These are phyloP conservation scores for Botrytis galanthina DNA, from an alignment of 2,329 filamentous ascomycete species.

Conservation along the genomic window DNA sequence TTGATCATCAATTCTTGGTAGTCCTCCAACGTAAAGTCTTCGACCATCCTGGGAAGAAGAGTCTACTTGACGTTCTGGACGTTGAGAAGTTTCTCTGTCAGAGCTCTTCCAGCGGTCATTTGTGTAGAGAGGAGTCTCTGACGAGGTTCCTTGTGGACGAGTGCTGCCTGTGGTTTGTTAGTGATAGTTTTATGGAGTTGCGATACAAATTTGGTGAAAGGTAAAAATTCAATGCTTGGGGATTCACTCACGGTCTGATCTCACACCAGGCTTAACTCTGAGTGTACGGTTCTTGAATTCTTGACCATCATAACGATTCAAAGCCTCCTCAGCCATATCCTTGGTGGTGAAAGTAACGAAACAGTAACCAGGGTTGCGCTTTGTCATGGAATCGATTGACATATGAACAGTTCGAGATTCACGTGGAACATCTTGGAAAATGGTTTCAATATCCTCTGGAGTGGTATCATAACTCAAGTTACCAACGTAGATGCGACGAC, in stretches of 20 bases:
- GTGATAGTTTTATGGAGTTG: background rate
- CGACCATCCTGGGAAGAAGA: constrained; percentile 38
- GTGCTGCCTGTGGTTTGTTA: constrained; percentile 10
- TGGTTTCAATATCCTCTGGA: constrained; percentile 47
- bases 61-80: constrained; percentile 19
- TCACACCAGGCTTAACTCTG: constrained; percentile 62
- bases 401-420: constrained; percentile 61
- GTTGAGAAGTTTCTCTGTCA: constrained; percentile 23
- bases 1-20: constrained; percentile 50
- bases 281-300: constrained; percentile 57
- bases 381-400: constrained; percentile 65
- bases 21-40: constrained; percentile 51
- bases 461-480: constrained; percentile 55
- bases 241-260: constrained; percentile 25
- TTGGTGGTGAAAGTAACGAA: constrained; percentile 65
- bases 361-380: constrained; percentile 70
- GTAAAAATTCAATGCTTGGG: constrained; percentile 9
- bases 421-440: constrained; percentile 45
- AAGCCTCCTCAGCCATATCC: constrained; percentile 56
- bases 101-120: constrained; percentile 33
- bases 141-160: constrained; percentile 10
- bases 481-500: constrained; percentile 49
- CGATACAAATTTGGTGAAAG: background rate
- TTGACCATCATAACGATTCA: constrained; percentile 54
- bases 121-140: constrained; percentile 15